Percentiles rank a stretch among this genome's conserved stretches.
Evolutionary conservation across 2,329 filamentous ascomycete species (phyloP).

Genomic region (Cladophialophora yegresii): DNA sequence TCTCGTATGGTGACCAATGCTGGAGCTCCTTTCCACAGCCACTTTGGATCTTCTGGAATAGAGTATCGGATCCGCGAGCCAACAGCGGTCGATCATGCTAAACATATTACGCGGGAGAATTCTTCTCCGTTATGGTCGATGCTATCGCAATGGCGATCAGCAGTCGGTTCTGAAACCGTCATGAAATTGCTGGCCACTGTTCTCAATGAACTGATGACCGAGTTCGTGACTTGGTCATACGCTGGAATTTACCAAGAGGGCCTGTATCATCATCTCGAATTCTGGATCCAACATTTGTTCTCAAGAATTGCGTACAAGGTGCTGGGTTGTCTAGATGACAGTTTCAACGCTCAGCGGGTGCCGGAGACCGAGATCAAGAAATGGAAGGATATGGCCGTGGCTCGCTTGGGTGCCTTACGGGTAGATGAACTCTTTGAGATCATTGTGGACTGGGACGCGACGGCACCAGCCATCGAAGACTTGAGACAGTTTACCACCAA

Average conservation of each 20-base stretch:
- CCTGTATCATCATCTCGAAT: conserved; percentile 52
- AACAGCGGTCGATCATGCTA: conserved; percentile 18
- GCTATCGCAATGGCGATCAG: conserved; percentile 22
- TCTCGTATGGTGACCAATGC: conserved; percentile 6
- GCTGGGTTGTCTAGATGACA: conserved; percentile 26
- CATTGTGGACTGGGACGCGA: conserved; percentile 62
- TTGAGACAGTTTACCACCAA: conserved; percentile 59
- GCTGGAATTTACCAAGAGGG: conserved; percentile 57
- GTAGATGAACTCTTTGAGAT: conserved; percentile 63
- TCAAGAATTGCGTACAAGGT: conserved; percentile 55
- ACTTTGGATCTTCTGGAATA: conserved; percentile 25
- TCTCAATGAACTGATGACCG: conserved; percentile 59
- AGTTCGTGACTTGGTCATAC: conserved; percentile 59
- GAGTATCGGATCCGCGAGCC: conserved; percentile 24
- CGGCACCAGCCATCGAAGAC: conserved; percentile 61
- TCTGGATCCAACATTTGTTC: conserved; percentile 60
- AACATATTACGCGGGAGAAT: conserved; percentile 18
- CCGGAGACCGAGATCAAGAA: conserved; percentile 52
- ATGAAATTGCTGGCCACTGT: conserved; percentile 61
- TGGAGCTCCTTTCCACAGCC: conserved; percentile 23
- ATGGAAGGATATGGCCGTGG: conserved; percentile 59
- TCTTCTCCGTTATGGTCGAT: conserved; percentile 23
- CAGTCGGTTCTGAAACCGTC: conserved; percentile 55
- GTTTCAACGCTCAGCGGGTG: conserved; percentile 27
- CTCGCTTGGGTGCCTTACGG: conserved; percentile 57